A percentile compares a stretch with the other conserved stretches of the same genome.
phyloP scores from a whole-genome alignment of 2,329 filamentous ascomycete species.

The Colletotrichum truncatum region DNA sequence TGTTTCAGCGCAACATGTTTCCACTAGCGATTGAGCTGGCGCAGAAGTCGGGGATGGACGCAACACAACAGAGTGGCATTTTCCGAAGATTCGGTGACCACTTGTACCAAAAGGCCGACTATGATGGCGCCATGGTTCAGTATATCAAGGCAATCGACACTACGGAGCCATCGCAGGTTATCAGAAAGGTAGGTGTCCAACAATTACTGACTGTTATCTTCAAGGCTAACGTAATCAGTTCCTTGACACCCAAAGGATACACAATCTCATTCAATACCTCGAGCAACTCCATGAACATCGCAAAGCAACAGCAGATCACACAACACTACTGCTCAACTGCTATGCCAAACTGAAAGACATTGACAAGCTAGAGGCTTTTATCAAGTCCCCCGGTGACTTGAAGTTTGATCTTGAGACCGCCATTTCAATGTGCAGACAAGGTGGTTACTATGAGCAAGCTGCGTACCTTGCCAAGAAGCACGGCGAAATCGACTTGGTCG shows the following conservation, averaged over 20 bases:
- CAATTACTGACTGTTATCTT: accelerated
- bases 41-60: conserved; percentile 85
- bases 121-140: conserved; percentile 98
- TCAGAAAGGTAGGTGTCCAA: conserved; percentile 75
- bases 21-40: conserved; percentile 91
- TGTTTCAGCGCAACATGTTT: conserved; percentile 94
- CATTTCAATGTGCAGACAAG: conserved; percentile 96
- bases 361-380: conserved; percentile 94
- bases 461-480: conserved; percentile 96
- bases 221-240: conserved; percentile 65
- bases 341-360: conserved; percentile 99
- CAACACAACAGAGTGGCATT: conserved; percentile 86
- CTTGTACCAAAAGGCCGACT: conserved; percentile 93
- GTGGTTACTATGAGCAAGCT: conserved; percentile 95
- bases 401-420: conserved; percentile 98
- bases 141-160: conserved; percentile 96
- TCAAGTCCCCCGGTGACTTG: conserved; percentile 91
- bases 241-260: conserved; percentile 95
- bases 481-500: conserved; percentile 90
- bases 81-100: conserved; percentile 95
- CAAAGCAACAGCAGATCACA: conserved; percentile 93
- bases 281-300: conserved; percentile 96
- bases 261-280: conserved; percentile 96
- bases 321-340: conserved; percentile 92
- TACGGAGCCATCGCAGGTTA: conserved; percentile 95